A percentile compares a stretch with the other conserved stretches of the same genome.
phyloP scores from a whole-genome alignment of 163 green algal species.

The Chloromonas sp. region DNA sequence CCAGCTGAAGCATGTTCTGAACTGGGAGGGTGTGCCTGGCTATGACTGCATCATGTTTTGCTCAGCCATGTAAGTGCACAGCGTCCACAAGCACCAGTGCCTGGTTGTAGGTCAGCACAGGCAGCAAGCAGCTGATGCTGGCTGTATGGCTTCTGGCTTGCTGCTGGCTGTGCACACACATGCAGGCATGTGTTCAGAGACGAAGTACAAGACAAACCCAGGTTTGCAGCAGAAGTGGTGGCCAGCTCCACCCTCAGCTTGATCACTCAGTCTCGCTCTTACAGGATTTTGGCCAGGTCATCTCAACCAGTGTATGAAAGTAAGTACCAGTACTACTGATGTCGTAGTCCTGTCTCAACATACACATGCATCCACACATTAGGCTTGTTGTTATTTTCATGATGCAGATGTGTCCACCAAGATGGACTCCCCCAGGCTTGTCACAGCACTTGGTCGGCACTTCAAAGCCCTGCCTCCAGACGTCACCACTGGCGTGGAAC shows the following conservation, averaged over 20 bases:
- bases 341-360: background rate
- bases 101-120: too few species aligned
- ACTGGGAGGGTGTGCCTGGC: background rate
- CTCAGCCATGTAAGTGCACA: background rate
- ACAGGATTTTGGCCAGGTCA: background rate
- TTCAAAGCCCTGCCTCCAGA: conserved; percentile 4
- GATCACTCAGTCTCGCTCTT: background rate
- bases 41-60: conserved; percentile 3
- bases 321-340: background rate
- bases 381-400: background rate
- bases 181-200: conserved; percentile 4
- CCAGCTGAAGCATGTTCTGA: background rate
- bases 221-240: conserved; percentile 3
- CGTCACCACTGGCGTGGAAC: background rate
- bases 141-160: too few species aligned
- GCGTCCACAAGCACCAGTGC: too few species aligned
- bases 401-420: conserved; percentile 7
- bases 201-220: background rate
- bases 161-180: background rate
- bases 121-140: too few species aligned
- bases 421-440: conserved; percentile 8
- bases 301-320: background rate
- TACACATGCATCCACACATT: background rate
- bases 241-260: background rate
- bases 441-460: background rate